Base-by-base conservation (phyloP, 805 yeast genomes). In the Peterozyma toletana region DNA sequence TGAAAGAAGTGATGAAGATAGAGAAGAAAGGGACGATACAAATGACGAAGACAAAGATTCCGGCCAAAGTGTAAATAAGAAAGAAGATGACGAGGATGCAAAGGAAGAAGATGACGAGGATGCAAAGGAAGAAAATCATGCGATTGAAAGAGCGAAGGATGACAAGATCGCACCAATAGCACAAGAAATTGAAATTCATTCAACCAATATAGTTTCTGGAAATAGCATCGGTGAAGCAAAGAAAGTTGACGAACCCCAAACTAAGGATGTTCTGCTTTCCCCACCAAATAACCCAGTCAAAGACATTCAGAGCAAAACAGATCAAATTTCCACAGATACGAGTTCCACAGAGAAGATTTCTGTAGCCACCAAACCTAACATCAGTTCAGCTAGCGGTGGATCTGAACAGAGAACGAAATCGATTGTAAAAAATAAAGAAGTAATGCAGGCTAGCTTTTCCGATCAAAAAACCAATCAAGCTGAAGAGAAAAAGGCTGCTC, bases 351-450 rank as follows among this genome's bases (percentile, higher is more conserved):
- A 31, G 34, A 31, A 51, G 35, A 51, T 33, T 41, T 30, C 45
- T 42, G 27, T 35, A 49, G 38, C 55, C 49, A 35, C 44, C 41
- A 31, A 48, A 49, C 38, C 46, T 43, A 44, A 53, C 48, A 42
- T 54, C 55, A 41, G 50, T 35, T 33, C 38, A 40, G 50, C 44
- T 31, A 9, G 14, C 34, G 9, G 9, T 5, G 15, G 3, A 53
- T 46, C 49, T 38, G 52, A 64, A 60, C 52, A 60, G 63, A 46
- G 64, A 58, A 35, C 62, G 60, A 46, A 67, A 62, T 48, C 55
- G 52, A 51, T 50, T 47, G 51, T 54, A 40, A 58, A 60, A 38
- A 50, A 48, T 37, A 37, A 45, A 52, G 35, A 49, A 31, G 9
- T 5, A 5, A 9, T 31, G 10, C 34, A 31, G 7, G 27, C 27